Conservation (phyloP, 1,284 basidiomycete genomes). For the Grifola frondosa region DNA sequence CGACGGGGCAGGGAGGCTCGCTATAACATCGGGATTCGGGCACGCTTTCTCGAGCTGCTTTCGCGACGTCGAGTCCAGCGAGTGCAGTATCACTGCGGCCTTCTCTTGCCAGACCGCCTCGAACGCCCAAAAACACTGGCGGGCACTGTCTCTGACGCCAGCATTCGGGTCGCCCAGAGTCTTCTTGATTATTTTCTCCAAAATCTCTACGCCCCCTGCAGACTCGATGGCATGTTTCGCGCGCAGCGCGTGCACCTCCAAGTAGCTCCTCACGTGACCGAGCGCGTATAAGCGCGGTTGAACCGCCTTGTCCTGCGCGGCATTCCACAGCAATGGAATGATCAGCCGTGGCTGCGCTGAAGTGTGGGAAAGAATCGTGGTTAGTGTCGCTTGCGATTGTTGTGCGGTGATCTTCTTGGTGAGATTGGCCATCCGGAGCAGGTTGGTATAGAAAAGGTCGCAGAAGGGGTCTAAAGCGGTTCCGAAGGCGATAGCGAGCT, state of each 20-base stretch:
- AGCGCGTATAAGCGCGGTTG: slow-evolving; percentile 74
- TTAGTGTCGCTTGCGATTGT: slow-evolving; percentile 77
- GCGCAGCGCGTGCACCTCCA: slow-evolving; percentile 70
- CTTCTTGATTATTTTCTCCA: slow-evolving; percentile 75
- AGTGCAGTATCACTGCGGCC: slow-evolving; percentile 61
- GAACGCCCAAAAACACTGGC: slow-evolving; percentile 82
- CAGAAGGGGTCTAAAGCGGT: slow-evolving; percentile 72
- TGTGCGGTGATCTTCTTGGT: slow-evolving; percentile 96
- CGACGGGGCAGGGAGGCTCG: slow-evolving; percentile 42
- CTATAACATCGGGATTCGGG: slow-evolving; percentile 52
- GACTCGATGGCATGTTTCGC: slow-evolving; percentile 64
- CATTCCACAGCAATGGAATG: slow-evolving; percentile 71
- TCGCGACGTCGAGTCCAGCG: slow-evolving; percentile 67
- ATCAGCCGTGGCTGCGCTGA: slow-evolving; percentile 73
- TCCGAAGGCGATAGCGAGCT: slow-evolving; percentile 75
- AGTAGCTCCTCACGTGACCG: slow-evolving; percentile 69
- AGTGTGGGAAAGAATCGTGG: slow-evolving; percentile 68
- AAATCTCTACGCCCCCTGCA: slow-evolving; percentile 60
- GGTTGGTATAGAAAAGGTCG: slow-evolving; percentile 72
- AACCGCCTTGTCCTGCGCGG: slow-evolving; percentile 82
- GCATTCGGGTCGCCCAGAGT: slow-evolving; percentile 80
- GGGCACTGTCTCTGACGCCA: slow-evolving; percentile 72
- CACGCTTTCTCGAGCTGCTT: slow-evolving; percentile 88
- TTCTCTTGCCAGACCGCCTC: slow-evolving; percentile 74
- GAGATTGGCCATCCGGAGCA: slow-evolving; percentile 86